phyloP scores from a whole-genome alignment of 768 basidiomycete species.

The Thelephora aurantiotincta region DNA sequence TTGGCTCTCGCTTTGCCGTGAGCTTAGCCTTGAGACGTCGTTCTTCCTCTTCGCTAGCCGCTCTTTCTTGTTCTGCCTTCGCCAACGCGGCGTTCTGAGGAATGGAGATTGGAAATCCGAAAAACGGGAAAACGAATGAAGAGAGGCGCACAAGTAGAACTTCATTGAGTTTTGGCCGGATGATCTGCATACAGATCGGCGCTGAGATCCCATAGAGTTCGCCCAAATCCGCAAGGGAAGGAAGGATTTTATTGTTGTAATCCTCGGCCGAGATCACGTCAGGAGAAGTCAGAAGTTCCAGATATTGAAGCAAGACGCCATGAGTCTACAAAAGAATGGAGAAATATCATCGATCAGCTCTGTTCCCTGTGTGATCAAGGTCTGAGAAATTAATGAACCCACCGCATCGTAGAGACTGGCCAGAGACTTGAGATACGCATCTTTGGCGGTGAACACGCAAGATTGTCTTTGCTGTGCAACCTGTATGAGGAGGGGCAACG shows the following conservation, averaged over 20 bases:
- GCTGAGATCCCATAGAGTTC: constrained; percentile 68
- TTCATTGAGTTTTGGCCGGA: constrained; percentile 65
- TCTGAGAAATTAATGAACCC: constrained; percentile 19
- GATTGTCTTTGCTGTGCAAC: constrained; percentile 85
- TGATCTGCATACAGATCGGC: constrained; percentile 87
- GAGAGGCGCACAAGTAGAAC: constrained; percentile 33
- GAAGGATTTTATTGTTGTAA: constrained; percentile 62
- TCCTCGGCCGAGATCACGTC: constrained; percentile 52
- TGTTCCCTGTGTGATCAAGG: not conserved
- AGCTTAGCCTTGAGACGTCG: constrained; percentile 71
- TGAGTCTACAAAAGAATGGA: constrained; percentile 46
- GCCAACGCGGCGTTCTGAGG: constrained; percentile 43
- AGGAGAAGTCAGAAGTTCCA: constrained; percentile 74
- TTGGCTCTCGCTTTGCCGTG: constrained; percentile 65
- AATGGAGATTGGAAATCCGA: not conserved
- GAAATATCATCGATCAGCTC: constrained; percentile 2
- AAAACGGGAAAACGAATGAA: not conserved
- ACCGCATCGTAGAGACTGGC: constrained; percentile 84
- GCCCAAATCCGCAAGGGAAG: constrained; percentile 60
- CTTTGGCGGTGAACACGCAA: constrained; percentile 60
- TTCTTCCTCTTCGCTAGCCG: constrained; percentile 63
- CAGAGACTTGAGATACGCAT: constrained; percentile 75
- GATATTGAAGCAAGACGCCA: constrained; percentile 82
- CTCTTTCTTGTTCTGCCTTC: constrained; percentile 52
- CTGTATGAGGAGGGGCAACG: constrained; percentile 82